phyloP scores from a whole-genome alignment of 2,329 filamentous ascomycete species.

The Fusarium illudens region DNA sequence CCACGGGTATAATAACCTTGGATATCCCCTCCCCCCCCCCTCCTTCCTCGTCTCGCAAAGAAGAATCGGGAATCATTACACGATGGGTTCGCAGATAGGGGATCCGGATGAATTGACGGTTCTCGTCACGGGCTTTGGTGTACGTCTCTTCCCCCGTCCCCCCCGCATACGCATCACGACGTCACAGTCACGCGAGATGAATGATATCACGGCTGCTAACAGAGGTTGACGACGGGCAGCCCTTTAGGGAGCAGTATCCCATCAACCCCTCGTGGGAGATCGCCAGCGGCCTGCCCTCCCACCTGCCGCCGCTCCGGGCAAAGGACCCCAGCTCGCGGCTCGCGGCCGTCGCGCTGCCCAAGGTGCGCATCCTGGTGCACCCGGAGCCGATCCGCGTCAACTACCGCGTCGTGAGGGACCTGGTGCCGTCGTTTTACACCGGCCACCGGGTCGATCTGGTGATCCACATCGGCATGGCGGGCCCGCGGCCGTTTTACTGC shows the following conservation, averaged over 20 bases:
- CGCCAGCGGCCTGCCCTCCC: conserved; percentile 70
- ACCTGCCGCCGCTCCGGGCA: conserved; percentile 62
- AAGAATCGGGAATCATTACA: neutral
- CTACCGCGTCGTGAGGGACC: conserved; percentile 70
- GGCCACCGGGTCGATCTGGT: conserved; percentile 66
- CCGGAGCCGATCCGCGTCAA: conserved; percentile 73
- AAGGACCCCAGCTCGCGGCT: conserved; percentile 49
- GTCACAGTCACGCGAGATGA: conserved; percentile 22
- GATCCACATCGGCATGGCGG: conserved; percentile 83
- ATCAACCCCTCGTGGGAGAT: conserved; percentile 87
- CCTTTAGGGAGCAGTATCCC: conserved; percentile 76
- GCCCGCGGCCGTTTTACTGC: conserved; percentile 69
- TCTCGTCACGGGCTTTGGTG: conserved; percentile 69
- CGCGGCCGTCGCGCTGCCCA: conserved; percentile 46
- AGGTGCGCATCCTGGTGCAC: conserved; percentile 71
- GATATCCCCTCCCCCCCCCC: neutral
- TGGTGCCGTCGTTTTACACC: conserved; percentile 71
- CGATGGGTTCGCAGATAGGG: conserved; percentile 49
- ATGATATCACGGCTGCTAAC: conserved; percentile 23
- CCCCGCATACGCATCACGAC: neutral
- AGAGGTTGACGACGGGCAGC: conserved; percentile 55
- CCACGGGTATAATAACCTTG: conserved; percentile 6
- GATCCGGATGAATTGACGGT: conserved; percentile 62
- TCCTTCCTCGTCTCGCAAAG: neutral
- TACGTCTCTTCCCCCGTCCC: conserved; percentile 48